Conservation (phyloP, 257 asterid genomes). For the Ocimum tenuiflorum region DNA sequence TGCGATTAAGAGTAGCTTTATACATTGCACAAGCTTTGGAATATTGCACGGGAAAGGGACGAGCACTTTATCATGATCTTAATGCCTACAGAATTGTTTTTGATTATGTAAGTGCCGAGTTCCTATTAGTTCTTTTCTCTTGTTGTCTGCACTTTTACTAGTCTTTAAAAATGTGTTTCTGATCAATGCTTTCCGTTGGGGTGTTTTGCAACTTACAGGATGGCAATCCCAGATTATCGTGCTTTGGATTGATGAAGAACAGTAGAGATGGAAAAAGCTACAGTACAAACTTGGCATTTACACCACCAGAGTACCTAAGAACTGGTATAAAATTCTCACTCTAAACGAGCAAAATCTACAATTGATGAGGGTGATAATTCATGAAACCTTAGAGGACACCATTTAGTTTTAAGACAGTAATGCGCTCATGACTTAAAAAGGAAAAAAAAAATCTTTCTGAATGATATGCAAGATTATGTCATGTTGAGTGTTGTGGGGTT, state of each 20-base stretch:
- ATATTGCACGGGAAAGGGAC: conserved; percentile 81
- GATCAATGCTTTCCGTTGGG: background rate
- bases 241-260: conserved; percentile 59
- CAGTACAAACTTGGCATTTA: conserved; percentile 60
- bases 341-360: background rate
- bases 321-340: conserved; percentile 36
- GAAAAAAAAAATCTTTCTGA: background rate
- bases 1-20: conserved; percentile 90
- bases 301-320: conserved; percentile 57
- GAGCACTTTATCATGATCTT: conserved; percentile 90
- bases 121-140: background rate
- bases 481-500: background rate
- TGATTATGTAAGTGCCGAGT: conserved; percentile 62
- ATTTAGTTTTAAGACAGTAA: background rate
- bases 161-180: conserved; percentile 3
- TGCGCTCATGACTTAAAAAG: background rate
- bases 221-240: conserved; percentile 47
- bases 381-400: background rate
- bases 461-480: background rate
- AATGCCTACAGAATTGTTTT: conserved; percentile 89
- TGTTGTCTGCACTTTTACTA: background rate
- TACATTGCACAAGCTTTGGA: conserved; percentile 86
- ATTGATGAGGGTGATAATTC: background rate
- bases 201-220: conserved; percentile 31
- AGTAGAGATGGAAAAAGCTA: conserved; percentile 64